Evolutionary conservation across 1,284 basidiomycete genomes (phyloP).

Genomic region (Cutaneotrichosporon mucoides): DNA sequence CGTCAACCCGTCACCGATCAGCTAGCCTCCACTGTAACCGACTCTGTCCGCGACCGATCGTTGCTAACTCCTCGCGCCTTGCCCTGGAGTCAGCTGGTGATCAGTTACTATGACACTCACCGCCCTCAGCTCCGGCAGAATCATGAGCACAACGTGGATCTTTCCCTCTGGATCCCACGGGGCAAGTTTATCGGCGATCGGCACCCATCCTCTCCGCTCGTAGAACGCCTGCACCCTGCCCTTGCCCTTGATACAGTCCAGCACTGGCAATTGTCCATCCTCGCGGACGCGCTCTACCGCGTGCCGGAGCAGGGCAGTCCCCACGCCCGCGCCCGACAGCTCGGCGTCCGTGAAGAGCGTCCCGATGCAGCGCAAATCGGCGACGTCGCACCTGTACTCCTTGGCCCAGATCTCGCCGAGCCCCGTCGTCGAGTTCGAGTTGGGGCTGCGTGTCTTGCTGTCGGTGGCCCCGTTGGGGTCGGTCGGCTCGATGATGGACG

Average conservation of each 20-base stretch:
- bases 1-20: too few relatives aligned
- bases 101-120: not conserved
- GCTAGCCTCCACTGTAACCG: too few relatives aligned
- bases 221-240: not conserved
- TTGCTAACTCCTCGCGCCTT: too few relatives aligned
- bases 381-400: not conserved
- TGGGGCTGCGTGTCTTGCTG: not conserved
- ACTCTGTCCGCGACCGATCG: too few relatives aligned
- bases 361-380: not conserved
- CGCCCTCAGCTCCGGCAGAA: not conserved
- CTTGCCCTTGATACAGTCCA: not conserved
- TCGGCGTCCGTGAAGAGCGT: not conserved
- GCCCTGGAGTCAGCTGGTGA: too few relatives aligned
- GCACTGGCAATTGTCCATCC: not conserved
- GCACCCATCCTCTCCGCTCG: not conserved
- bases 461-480: too few relatives aligned
- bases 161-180: not conserved
- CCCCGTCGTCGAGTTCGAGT: not conserved
- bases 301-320: not conserved
- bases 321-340: not conserved
- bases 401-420: not conserved
- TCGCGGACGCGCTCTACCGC: not conserved
- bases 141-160: not conserved
- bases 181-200: not conserved
- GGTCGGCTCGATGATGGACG: not conserved